phyloP scores from a whole-genome alignment of 169 alveolate species.

The Plasmodium gonderi region DNA sequence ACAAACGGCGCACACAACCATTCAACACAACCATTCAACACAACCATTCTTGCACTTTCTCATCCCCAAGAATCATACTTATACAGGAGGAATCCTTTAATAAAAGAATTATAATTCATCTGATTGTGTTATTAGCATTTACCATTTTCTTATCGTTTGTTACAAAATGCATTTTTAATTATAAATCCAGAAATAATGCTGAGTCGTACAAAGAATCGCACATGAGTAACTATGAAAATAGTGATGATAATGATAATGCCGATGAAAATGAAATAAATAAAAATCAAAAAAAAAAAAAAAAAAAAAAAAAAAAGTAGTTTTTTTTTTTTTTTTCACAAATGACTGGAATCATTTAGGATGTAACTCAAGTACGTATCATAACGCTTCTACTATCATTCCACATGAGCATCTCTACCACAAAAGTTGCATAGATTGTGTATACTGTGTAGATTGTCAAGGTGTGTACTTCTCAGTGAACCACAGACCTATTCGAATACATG shows the following conservation, averaged over 20 bases:
- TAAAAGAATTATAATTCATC: conserved; percentile 14
- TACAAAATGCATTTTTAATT: conserved; percentile 19
- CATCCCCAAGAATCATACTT: conserved; percentile 25
- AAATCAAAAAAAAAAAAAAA: conserved; percentile 17
- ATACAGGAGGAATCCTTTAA: conserved; percentile 38
- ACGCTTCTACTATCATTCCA: too few relatives aligned
- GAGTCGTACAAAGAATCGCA: background rate
- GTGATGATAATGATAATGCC: conserved; percentile 1
- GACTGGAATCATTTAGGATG: background rate
- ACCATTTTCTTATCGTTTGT: conserved; percentile 20
- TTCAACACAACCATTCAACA: background rate
- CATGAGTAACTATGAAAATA: conserved; percentile 9
- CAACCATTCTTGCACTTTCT: background rate
- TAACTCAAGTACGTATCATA: too few relatives aligned
- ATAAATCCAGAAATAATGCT: background rate
- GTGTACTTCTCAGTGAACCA: too few relatives aligned
- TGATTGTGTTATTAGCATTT: background rate
- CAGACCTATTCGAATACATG: too few relatives aligned
- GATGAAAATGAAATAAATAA: conserved; percentile 20
- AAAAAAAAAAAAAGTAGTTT: background rate
- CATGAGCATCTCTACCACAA: too few relatives aligned
- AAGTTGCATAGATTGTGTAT: too few relatives aligned
- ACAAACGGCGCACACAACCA: background rate
- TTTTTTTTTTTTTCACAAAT: background rate
- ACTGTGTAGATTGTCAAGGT: too few relatives aligned